Evolutionary conservation across 2,329 filamentous ascomycete genomes (phyloP), one percentile per base, ranked within the genome.

Genomic region (Fusarium tuaranense): DNA sequence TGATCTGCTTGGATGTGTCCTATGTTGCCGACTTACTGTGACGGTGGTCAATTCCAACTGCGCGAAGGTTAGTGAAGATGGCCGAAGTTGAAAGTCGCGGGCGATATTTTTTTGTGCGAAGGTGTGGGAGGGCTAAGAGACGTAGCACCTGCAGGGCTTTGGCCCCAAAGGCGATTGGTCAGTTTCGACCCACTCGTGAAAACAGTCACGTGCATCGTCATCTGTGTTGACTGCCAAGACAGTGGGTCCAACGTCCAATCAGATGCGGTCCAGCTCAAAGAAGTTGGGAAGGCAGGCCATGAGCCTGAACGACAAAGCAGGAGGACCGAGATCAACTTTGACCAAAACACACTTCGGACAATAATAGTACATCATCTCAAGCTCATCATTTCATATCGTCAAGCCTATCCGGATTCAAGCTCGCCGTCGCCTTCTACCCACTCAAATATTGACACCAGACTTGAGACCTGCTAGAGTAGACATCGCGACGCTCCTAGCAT

Each of bases 21-120:
- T 69, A 64, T 67, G 69, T 67, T 74, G 67, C 59, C 63, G 74
- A 87, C 87, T 84, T 86, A 88, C 87, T 84, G 81, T 88, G 85
- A 85, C 83, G 80, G 81, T 85, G 81, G 84, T 85, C 79, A 78
- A 79, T 85, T 84, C 76, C 83, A 82, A 86, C 82, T 81, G 78
- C 83, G 80, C 82, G 81, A 84, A 81, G 80, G 81, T 78, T 73
- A 69, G 82, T 83, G 79, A 79, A 81, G 81, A 83, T 84, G 80
- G 75, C 81, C 81, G 76, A 81, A 82, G 82, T 83, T 82, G 80
- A 72, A 83, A 77, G 80, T 78, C 76, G 76, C 79, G 78, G 51
- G 78, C 79, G 81, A 83, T 82, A 81, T 80, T 81, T 82, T 83
- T 85, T 84, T 84, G 83, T 84, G 83, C 83, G 83, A 83, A 76